Percentiles rank a stretch among this genome's conserved stretches.
Evolutionary conservation across 2,329 filamentous ascomycete genomes (phyloP).

Genomic region (Bipolaris sorokiniana): DNA sequence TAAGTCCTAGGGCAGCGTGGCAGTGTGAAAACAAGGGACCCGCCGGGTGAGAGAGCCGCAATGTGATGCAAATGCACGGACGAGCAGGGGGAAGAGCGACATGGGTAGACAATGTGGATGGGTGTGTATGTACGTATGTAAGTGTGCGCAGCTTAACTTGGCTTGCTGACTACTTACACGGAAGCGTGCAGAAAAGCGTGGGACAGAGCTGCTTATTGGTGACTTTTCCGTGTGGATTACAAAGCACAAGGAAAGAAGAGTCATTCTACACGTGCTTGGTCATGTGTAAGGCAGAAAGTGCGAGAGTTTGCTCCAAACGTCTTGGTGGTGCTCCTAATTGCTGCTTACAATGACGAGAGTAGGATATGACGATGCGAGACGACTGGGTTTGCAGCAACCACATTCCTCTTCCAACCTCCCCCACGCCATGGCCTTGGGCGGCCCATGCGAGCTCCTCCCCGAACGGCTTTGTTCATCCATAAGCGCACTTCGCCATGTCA

Average conservation of each 20-base stretch:
- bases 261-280: constrained; percentile 1
- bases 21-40: constrained; percentile 20
- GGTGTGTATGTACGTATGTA: not conserved
- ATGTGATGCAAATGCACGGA: constrained; percentile 15
- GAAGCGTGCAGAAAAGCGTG: constrained; percentile 11
- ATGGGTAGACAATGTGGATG: not conserved
- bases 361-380: not conserved
- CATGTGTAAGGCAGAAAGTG: constrained; percentile 3
- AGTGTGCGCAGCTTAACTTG: constrained; percentile 15
- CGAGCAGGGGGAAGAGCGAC: not conserved
- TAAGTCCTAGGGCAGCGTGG: constrained; percentile 35
- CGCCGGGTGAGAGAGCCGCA: constrained; percentile 30
- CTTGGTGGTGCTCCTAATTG: constrained; percentile 6
- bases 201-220: constrained; percentile 5
- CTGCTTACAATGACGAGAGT: not conserved
- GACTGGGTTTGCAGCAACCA: not conserved
- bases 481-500: constrained; percentile 17
- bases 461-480: constrained; percentile 4
- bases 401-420: constrained; percentile 9
- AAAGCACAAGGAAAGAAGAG: constrained; percentile 1
- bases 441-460: not conserved
- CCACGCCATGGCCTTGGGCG: not conserved
- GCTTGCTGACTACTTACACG: constrained; percentile 8
- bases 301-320: not conserved
- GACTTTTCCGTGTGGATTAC: constrained; percentile 1